Percentiles rank a stretch among this genome's conserved stretches.
These are phyloP conservation scores for Aspergillus amoenus DNA, from an alignment of 2,329 filamentous ascomycete species.

Conservation along the genomic window DNA sequence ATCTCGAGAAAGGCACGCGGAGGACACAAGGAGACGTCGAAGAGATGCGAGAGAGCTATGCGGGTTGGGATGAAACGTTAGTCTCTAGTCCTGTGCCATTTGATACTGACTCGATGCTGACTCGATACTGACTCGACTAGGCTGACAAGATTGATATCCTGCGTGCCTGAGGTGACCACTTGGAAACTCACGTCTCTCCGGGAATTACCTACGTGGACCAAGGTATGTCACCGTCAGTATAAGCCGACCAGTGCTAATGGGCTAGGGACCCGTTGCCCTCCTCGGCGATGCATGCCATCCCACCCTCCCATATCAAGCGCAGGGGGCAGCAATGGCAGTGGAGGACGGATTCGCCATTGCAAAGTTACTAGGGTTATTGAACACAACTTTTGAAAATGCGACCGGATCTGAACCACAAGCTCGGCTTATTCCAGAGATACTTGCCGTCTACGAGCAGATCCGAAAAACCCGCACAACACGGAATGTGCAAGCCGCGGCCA, in stretches of 20 bases:
- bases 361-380: slow-evolving; percentile 46
- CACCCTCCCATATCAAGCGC: slow-evolving; percentile 26
- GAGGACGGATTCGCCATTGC: slow-evolving; percentile 67
- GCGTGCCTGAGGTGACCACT: slow-evolving; percentile 51
- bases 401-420: not conserved
- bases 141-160: not conserved
- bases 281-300: slow-evolving; percentile 1
- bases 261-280: slow-evolving; percentile 17
- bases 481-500: slow-evolving; percentile 18
- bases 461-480: slow-evolving; percentile 19
- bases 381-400: slow-evolving; percentile 29
- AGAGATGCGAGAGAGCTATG: slow-evolving; percentile 60
- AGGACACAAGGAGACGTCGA: slow-evolving; percentile 53
- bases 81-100: not conserved
- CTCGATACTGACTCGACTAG: not conserved
- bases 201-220: slow-evolving; percentile 43
- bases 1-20: slow-evolving; percentile 17
- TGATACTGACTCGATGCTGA: not conserved
- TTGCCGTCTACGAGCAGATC: slow-evolving; percentile 16
- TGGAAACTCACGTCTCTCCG: slow-evolving; percentile 60
- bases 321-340: slow-evolving; percentile 64
- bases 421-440: not conserved
- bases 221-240: slow-evolving; percentile 1
- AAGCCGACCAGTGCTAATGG: not conserved
- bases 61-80: slow-evolving; percentile 37